Base-by-base conservation (phyloP, 1,139 yeast species). In the Zygosaccharomyces sapae region DNA sequence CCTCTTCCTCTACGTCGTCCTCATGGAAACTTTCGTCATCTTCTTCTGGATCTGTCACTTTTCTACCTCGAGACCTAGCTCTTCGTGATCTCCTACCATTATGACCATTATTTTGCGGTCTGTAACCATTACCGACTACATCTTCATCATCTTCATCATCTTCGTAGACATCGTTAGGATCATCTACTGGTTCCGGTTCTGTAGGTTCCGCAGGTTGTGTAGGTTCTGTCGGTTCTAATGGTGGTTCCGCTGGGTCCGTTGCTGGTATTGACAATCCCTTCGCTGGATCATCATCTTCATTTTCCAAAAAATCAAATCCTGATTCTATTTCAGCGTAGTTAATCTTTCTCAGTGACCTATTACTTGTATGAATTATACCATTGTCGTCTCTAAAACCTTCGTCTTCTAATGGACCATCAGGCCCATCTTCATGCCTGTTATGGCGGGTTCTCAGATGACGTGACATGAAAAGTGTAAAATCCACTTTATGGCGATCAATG, bases 271-370 rank as follows among this genome's bases (percentile, higher is more conserved):
- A 9, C 5, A 4, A 27, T 27, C n/a, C 31, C n/a, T 27, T 27
- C 31, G 38, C 44, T 12, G 47, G 52, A 29, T 41, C 44, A 24
- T 43, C 54, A 24, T 52, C 59, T 12, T 53, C 59, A 10, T 59
- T 63, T 5, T 62, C 67, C n/a, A 63, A 50, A 43, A 57, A 63
- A 43, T 62, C 68, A 13, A 61, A 56, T n/a, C 54, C 59, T 25
- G 64, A 55, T 38, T 66, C 71, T 4, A 62, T 57, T 40, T 61
- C 67, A 2, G 70, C 69, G 38, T 66, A 65, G 37, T 63, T 63
- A n/a, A 65, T 54, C 44, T 61, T 62, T 44, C 59, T 54, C 52
- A 61, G 41, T 2, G 66, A 62, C 37, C 67, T 52, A 8, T 59
- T 41, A 3, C 66, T 58, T 2, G 66, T 62, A 40, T 63, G 66